Percentiles rank a stretch among this genome's conserved stretches.
Conservation (phyloP, 2,329 filamentous ascomycete species). For the Verticillium nonalfalfae region DNA sequence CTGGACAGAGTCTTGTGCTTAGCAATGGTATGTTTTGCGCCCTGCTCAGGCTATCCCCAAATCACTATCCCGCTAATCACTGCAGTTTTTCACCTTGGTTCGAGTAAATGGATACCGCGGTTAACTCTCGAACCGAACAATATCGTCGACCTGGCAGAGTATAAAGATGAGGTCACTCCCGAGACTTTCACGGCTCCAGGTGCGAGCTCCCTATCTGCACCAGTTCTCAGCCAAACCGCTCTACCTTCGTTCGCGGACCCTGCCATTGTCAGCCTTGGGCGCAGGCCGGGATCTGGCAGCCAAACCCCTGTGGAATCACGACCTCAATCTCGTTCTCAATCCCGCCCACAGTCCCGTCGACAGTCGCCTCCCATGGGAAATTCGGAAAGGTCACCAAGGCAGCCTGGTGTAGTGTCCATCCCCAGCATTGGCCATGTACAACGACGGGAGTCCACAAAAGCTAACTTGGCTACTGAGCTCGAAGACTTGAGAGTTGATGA, state of each 20-base stretch:
- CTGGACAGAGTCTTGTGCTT: conserved; percentile 63
- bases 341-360: conserved; percentile 17
- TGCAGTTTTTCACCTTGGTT: conserved; percentile 31
- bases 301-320: conserved; percentile 14
- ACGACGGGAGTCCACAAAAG: background rate
- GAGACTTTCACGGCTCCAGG: conserved; percentile 19
- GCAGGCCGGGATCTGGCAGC: conserved; percentile 26
- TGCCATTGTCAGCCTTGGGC: conserved; percentile 68
- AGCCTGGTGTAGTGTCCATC: conserved; percentile 13
- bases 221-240: conserved; percentile 18
- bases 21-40: conserved; percentile 54
- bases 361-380: conserved; percentile 8
- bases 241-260: conserved; percentile 64
- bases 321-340: conserved; percentile 12
- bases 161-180: conserved; percentile 21
- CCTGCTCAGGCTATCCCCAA: background rate
- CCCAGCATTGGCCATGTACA: background rate
- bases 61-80: background rate
- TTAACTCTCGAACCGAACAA: conserved; percentile 39
- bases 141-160: conserved; percentile 37
- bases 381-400: conserved; percentile 17
- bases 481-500: background rate
- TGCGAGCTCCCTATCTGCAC: conserved; percentile 16
- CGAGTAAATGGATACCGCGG: conserved; percentile 28
- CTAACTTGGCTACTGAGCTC: background rate